A percentile compares a stretch with the other conserved stretches of the same genome.
Conservation (phyloP, 768 basidiomycete genomes). For the Kwoniella mangroviensis region DNA sequence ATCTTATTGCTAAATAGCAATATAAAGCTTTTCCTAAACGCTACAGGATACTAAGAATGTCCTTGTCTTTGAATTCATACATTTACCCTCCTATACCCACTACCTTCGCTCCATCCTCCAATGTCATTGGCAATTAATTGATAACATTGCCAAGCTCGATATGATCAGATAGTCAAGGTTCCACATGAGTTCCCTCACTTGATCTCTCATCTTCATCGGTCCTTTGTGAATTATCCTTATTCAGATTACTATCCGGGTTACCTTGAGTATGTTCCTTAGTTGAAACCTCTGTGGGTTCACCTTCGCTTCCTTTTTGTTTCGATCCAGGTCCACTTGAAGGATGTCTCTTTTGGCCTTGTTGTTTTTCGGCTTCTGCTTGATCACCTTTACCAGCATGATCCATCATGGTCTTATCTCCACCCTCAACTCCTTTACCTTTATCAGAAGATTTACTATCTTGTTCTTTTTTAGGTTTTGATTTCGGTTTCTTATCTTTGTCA, state of each 20-base stretch:
- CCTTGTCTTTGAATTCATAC: not conserved
- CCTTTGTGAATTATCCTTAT: slow-evolving; percentile 12
- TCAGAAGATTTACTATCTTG: slow-evolving; percentile 4
- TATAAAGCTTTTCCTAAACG: too few species aligned
- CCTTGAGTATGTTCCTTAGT: slow-evolving; percentile 12
- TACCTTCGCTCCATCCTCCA: not conserved
- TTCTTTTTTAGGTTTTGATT: slow-evolving; percentile 16
- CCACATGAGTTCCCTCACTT: slow-evolving; percentile 25
- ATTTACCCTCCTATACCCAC: not conserved
- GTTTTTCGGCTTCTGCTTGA: slow-evolving; percentile 5
- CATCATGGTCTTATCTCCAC: slow-evolving; percentile 24
- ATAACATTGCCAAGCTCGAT: not conserved
- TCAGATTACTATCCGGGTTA: slow-evolving; percentile 3
- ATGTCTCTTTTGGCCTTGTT: not conserved
- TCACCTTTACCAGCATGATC: slow-evolving; percentile 26
- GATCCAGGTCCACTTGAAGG: not conserved
- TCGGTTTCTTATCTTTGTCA: slow-evolving; percentile 30
- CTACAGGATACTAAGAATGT: too few species aligned
- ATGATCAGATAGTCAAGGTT: slow-evolving; percentile 19
- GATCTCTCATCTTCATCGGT: slow-evolving; percentile 21
- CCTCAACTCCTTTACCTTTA: slow-evolving; percentile 12
- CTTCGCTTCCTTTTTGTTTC: not conserved
- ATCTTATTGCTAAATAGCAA: too few species aligned
- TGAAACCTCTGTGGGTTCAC: slow-evolving; percentile 6
- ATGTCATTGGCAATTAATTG: not conserved